Evolutionary conservation across 768 basidiomycete genomes (phyloP).

Genomic region (Amanita pseudoporphyria): DNA sequence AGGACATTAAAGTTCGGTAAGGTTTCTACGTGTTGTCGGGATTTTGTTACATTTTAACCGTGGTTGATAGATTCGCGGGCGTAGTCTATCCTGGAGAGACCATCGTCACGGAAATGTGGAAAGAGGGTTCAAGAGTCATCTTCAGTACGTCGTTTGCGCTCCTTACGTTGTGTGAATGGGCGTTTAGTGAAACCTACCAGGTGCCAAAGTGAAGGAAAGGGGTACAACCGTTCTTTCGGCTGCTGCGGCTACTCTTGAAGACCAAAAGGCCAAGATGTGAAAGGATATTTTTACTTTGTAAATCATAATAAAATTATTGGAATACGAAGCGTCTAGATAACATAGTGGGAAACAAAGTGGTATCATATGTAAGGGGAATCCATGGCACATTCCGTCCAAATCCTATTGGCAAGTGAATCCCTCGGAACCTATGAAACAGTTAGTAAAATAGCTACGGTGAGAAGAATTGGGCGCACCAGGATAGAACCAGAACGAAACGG

Average conservation of each 20-base stretch:
- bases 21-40: constrained; percentile 14
- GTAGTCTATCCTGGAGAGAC: constrained; percentile 96
- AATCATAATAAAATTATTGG: not conserved
- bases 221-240: constrained; percentile 60
- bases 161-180: not conserved
- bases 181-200: constrained; percentile 29
- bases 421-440: constrained; percentile 18
- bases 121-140: constrained; percentile 82
- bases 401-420: constrained; percentile 16
- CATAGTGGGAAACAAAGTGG: too few species aligned
- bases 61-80: constrained; percentile 61
- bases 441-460: not conserved
- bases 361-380: too few species aligned
- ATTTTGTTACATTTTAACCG: not conserved
- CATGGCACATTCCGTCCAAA: too few species aligned
- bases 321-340: too few species aligned
- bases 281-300: not conserved
- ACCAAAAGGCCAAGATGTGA: constrained; percentile 57
- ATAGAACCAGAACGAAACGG: constrained; percentile 58
- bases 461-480: constrained; percentile 24
- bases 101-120: constrained; percentile 97
- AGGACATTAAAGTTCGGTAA: constrained; percentile 92
- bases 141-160: constrained; percentile 54
- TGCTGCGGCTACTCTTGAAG: constrained; percentile 71
- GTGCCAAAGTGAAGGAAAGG: constrained; percentile 83